These are phyloP conservation scores for Penicillium sp. DNA, from an alignment of 2,329 filamentous ascomycete genomes.

Conservation along the genomic window DNA sequence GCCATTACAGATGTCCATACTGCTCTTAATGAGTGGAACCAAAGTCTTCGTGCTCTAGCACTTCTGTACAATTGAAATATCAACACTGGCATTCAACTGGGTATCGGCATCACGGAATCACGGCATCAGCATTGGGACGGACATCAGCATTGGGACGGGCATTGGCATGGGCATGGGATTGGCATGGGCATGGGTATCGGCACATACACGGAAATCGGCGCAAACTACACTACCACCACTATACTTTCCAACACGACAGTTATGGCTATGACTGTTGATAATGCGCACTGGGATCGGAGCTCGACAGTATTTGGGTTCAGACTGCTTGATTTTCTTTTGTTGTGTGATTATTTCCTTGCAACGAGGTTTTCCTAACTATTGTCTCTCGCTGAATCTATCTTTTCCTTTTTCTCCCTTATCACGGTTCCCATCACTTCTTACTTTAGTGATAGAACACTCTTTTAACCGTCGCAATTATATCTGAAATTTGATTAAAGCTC, in stretches of 20 bases:
- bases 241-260: not conserved
- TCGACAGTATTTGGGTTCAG: not conserved
- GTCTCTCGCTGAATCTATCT: not conserved
- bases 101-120: too few species aligned
- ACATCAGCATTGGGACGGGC: not conserved
- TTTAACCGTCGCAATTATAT: not conserved
- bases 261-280: not conserved
- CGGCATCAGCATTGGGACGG: too few species aligned
- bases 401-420: too few species aligned
- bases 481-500: not conserved
- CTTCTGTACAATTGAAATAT: too few species aligned
- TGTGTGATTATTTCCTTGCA: not conserved
- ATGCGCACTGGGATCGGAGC: not conserved
- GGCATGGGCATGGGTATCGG: not conserved
- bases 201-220: not conserved
- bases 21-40: too few species aligned
- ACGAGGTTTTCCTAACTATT: not conserved
- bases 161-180: not conserved
- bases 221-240: too few species aligned
- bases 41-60: too few species aligned
- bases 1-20: conserved; percentile 8
- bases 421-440: too few species aligned
- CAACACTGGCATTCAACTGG: too few species aligned
- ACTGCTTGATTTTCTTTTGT: not conserved
- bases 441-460: not conserved